Evolutionary conservation across 1,139 yeast genomes (phyloP).

Genomic region (Taphrina sp.): DNA sequence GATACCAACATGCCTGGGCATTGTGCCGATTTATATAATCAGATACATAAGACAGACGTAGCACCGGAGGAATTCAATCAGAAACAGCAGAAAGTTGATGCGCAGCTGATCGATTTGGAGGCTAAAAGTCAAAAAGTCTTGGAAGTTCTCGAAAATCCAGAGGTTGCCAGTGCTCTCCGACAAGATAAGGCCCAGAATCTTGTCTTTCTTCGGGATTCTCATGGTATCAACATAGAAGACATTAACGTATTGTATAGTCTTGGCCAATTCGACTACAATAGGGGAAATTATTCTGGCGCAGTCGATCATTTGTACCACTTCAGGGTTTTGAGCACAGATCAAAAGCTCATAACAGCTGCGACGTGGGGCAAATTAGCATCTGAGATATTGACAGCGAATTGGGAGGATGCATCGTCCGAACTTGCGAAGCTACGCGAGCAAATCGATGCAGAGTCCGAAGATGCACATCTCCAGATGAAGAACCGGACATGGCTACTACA

Average conservation of each 20-base stretch:
- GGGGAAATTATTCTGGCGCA: slow-evolving; percentile 60
- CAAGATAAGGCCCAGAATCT: slow-evolving; percentile 57
- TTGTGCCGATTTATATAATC: slow-evolving; percentile 37
- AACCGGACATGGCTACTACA: slow-evolving; percentile 65
- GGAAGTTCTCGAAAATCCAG: slow-evolving; percentile 51
- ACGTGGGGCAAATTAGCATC: slow-evolving; percentile 66
- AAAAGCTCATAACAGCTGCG: slow-evolving; percentile 53
- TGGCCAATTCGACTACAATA: slow-evolving; percentile 60
- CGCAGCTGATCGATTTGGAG: slow-evolving; percentile 62
- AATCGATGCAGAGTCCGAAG: slow-evolving; percentile 53
- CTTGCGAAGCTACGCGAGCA: slow-evolving; percentile 55
- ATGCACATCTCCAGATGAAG: slow-evolving; percentile 58
- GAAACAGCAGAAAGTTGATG: slow-evolving; percentile 51
- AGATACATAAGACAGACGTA: slow-evolving; percentile 37
- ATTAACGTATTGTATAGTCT: slow-evolving; percentile 55
- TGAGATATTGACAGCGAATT: slow-evolving; percentile 54
- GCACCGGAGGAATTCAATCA: slow-evolving; percentile 18
- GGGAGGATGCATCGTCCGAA: slow-evolving; percentile 55
- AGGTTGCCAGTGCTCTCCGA: slow-evolving; percentile 49
- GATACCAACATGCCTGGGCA: slow-evolving; percentile 55
- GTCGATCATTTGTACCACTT: slow-evolving; percentile 57
- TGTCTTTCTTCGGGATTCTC: slow-evolving; percentile 49
- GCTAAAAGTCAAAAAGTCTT: slow-evolving; percentile 51
- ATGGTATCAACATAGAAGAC: slow-evolving; percentile 52
- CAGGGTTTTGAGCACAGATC: slow-evolving; percentile 55